Evolutionary conservation across 1,284 basidiomycete species (phyloP).

Genomic region (Ceratobasidium papillatum): DNA sequence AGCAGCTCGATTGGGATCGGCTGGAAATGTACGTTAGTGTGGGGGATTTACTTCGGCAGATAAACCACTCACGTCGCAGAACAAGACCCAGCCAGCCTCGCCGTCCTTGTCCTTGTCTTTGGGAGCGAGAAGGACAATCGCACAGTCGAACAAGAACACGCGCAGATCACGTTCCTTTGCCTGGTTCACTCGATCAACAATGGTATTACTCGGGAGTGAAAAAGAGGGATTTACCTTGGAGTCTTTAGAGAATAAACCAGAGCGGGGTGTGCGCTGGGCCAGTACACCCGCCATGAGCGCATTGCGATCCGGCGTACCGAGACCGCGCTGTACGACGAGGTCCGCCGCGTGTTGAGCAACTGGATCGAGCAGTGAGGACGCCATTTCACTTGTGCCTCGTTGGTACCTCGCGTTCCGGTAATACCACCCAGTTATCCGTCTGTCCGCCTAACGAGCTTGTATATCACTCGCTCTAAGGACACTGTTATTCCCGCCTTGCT

Average conservation of each 20-base stretch:
- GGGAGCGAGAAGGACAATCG: conserved; percentile 28
- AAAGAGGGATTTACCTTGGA: conserved; percentile 3
- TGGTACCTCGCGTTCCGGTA: background rate
- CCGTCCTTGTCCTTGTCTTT: conserved; percentile 35
- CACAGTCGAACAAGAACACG: conserved; percentile 38
- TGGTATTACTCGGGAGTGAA: no score
- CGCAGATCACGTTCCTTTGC: conserved; percentile 36
- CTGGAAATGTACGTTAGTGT: background rate
- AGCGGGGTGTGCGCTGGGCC: conserved; percentile 20
- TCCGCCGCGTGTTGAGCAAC: conserved; percentile 35
- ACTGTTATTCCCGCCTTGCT: background rate
- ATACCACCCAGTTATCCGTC: background rate
- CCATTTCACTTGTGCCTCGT: conserved; percentile 19
- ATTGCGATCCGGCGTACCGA: conserved; percentile 32
- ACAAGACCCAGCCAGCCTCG: conserved; percentile 15
- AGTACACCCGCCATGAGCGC: conserved; percentile 33
- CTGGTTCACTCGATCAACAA: background rate
- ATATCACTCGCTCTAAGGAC: no score
- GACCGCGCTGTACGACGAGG: conserved; percentile 22
- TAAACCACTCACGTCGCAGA: conserved; percentile 26
- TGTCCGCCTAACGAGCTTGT: no score
- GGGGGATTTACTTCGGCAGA: conserved; percentile 24
- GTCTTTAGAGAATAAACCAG: conserved; percentile 30
- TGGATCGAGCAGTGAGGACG: conserved; percentile 32
- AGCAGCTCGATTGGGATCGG: conserved; percentile 37